These are phyloP conservation scores for Colletotrichum chrysophilum DNA, from an alignment of 2,329 filamentous ascomycete species.

Conservation along the genomic window DNA sequence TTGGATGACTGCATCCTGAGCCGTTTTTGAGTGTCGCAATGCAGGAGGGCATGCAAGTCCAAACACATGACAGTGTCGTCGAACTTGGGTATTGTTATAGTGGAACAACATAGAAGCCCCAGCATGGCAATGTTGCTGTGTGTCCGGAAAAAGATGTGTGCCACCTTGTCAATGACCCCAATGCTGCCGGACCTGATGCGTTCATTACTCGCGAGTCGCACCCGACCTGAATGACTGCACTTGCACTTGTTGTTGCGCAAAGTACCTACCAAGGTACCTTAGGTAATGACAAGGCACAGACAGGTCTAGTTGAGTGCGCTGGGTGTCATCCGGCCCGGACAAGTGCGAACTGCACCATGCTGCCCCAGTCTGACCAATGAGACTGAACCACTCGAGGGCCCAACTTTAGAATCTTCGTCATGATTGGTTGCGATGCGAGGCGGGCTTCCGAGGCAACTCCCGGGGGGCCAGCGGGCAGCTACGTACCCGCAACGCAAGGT, in stretches of 20 bases:
- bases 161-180: neutral
- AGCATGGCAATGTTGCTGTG: neutral
- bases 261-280: neutral
- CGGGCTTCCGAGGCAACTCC: neutral
- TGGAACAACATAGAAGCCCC: neutral
- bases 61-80: neutral
- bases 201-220: neutral
- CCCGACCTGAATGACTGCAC: neutral
- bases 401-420: neutral
- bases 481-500: neutral
- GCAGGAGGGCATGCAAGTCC: neutral
- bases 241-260: neutral
- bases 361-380: neutral
- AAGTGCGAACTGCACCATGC: neutral
- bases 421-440: neutral
- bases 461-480: neutral
- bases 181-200: neutral
- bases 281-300: too few relatives aligned
- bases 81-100: neutral
- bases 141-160: neutral
- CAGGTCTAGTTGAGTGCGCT: neutral
- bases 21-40: conserved; percentile 13
- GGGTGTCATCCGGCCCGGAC: neutral
- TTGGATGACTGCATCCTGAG: neutral
- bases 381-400: neutral